Percentiles rank a stretch among this genome's conserved stretches.
These are phyloP conservation scores for Jackrogersella multiformis DNA, from an alignment of 495 filamentous ascomycete species.

Conservation along the genomic window DNA sequence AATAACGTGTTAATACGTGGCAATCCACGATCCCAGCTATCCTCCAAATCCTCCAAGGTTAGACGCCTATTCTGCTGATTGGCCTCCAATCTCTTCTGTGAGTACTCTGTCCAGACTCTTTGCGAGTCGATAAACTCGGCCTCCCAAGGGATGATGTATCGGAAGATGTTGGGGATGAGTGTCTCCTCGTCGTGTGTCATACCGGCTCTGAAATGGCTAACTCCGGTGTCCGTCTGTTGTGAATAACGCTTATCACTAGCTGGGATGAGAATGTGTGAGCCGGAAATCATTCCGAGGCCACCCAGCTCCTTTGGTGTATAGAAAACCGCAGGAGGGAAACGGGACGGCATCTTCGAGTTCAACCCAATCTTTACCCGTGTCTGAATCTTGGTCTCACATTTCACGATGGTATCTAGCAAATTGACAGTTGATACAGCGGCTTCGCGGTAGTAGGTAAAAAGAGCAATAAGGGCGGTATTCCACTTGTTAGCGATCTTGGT, in stretches of 20 bases:
- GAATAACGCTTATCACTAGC: conserved; percentile 98
- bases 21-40: conserved; percentile 98
- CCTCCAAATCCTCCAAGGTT: conserved; percentile 95
- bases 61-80: conserved; percentile 97
- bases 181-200: conserved; percentile 99
- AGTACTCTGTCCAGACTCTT: conserved; percentile 99
- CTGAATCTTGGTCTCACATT: conserved; percentile 99
- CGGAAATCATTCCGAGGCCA: conserved; percentile 98
- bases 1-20: conserved; percentile 99
- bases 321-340: conserved; percentile 98
- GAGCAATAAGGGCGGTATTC: conserved; percentile 98
- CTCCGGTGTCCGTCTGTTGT: conserved; percentile 96
- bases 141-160: conserved; percentile 99
- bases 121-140: conserved; percentile 99
- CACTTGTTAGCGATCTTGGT: conserved; percentile 99
- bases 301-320: conserved; percentile 99
- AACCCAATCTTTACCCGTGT: conserved; percentile 98
- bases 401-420: conserved; percentile 96
- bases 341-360: conserved; percentile 99
- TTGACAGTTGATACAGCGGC: conserved; percentile 97
- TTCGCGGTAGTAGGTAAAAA: conserved; percentile 99
- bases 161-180: conserved; percentile 98
- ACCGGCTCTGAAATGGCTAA: conserved; percentile 96
- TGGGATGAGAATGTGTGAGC: conserved; percentile 97
- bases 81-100: conserved; percentile 95